These are phyloP conservation scores for Cercospora brassicicola DNA, from an alignment of 2,329 filamentous ascomycete species.

Conservation along the genomic window DNA sequence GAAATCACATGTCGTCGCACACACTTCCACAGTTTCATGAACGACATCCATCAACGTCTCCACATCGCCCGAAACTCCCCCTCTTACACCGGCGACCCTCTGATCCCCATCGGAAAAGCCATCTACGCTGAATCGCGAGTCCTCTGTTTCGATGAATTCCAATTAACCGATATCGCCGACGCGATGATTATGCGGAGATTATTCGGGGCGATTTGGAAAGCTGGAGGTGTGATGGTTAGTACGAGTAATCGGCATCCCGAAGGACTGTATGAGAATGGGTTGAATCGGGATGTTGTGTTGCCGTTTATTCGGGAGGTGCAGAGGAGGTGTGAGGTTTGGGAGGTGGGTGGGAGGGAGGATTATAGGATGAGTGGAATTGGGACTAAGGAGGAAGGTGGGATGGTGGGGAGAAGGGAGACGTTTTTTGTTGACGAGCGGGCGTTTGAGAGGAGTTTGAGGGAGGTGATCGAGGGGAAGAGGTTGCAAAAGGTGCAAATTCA, in stretches of 20 bases:
- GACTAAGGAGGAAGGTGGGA: conserved; percentile 38
- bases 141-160: conserved; percentile 77
- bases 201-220: conserved; percentile 72
- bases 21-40: conserved; percentile 82
- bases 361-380: conserved; percentile 54
- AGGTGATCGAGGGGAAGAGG: conserved; percentile 2
- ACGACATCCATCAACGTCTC: conserved; percentile 64
- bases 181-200: conserved; percentile 74
- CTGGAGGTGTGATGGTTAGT: conserved; percentile 73
- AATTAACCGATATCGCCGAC: conserved; percentile 73
- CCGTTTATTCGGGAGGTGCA: conserved; percentile 71
- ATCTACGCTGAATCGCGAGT: conserved; percentile 70
- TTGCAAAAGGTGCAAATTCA: conserved; percentile 19
- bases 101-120: conserved; percentile 70
- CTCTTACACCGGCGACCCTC: conserved; percentile 56
- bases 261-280: conserved; percentile 46
- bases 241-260: conserved; percentile 79
- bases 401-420: conserved; percentile 15
- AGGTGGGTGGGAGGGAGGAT: conserved; percentile 71
- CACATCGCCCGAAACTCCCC: conserved; percentile 36
- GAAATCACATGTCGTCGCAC: conserved; percentile 53
- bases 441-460: conserved; percentile 16
- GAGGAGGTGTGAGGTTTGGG: conserved; percentile 74
- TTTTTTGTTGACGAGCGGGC: conserved; percentile 22
- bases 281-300: conserved; percentile 53